These are phyloP conservation scores for Teunomyces panamensis DNA, from an alignment of 805 yeast species.

Conservation along the genomic window DNA sequence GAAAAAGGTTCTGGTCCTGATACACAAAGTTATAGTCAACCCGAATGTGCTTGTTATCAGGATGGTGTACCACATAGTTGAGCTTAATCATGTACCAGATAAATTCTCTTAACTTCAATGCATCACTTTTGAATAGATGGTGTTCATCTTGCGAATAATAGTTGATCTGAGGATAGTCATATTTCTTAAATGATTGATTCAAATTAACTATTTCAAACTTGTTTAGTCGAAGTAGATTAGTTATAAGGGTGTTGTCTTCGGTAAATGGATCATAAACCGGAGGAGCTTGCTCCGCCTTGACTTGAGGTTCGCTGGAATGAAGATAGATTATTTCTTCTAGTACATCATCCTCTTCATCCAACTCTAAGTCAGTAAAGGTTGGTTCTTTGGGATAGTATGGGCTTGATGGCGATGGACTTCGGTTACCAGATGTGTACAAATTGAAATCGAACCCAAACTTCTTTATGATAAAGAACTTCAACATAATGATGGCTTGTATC, in stretches of 20 bases:
- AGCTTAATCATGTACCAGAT: constrained; percentile 30
- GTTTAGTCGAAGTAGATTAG: constrained; percentile 12
- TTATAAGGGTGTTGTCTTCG: neutral
- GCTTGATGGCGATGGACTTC: neutral
- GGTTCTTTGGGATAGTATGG: neutral
- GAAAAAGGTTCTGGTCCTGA: constrained; percentile 7
- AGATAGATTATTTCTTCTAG: constrained; percentile 9
- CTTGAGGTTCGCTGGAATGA: constrained; percentile 3
- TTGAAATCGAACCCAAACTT: constrained; percentile 11
- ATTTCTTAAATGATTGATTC: constrained; percentile 15
- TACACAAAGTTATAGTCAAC: constrained; percentile 12
- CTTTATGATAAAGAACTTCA: constrained; percentile 26
- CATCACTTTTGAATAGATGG: constrained; percentile 14
- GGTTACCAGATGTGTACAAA: neutral
- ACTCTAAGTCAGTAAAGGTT: neutral
- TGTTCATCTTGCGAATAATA: neutral
- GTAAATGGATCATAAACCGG: neutral
- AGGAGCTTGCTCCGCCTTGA: neutral
- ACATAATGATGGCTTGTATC: constrained; percentile 29
- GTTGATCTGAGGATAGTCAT: constrained; percentile 20
- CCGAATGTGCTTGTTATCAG: constrained; percentile 7
- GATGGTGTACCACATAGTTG: constrained; percentile 14
- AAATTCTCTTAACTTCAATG: constrained; percentile 25
- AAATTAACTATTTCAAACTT: constrained; percentile 25
- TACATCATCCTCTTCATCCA: constrained; percentile 5